These are phyloP conservation scores for Macroventuria anomochaeta DNA, from an alignment of 2,329 filamentous ascomycete genomes.

Conservation along the genomic window DNA sequence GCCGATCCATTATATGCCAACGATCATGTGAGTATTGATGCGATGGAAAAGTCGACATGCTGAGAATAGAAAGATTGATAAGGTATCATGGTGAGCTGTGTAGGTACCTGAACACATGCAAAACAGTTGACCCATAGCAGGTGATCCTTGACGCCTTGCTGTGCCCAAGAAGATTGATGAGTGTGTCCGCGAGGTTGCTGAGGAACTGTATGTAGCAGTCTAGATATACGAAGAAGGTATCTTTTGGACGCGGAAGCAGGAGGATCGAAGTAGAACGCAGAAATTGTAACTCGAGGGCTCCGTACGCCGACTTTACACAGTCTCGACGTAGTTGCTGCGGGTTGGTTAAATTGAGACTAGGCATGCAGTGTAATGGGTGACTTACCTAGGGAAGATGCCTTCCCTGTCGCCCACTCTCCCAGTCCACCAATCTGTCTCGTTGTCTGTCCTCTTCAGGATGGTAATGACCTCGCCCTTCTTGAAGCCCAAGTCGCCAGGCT, in stretches of 20 bases:
- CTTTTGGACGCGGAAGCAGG: conserved; percentile 11
- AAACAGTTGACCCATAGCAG: not conserved
- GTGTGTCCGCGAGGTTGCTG: not conserved
- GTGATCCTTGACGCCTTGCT: conserved; percentile 21
- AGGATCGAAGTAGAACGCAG: conserved; percentile 1
- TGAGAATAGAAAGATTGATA: not conserved
- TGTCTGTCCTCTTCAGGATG: conserved; percentile 92
- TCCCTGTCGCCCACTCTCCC: conserved; percentile 83
- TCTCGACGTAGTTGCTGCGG: conserved; percentile 52
- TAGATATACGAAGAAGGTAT: conserved; percentile 23
- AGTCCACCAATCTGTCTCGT: conserved; percentile 97
- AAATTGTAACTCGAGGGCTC: not conserved
- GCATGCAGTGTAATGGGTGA: conserved; percentile 16
- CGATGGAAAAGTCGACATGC: not conserved
- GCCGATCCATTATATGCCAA: not conserved
- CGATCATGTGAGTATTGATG: not conserved
- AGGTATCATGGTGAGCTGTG: not conserved
- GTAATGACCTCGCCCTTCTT: conserved; percentile 98
- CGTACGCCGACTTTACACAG: conserved; percentile 25
- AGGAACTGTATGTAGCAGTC: conserved; percentile 13
- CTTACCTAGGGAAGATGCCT: conserved; percentile 87
- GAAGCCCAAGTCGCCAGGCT: conserved; percentile 90
- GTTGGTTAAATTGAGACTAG: not conserved
- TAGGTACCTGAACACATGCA: not conserved
- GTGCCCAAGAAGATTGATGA: conserved; percentile 14